Percentiles rank a stretch among this genome's conserved stretches.
These are phyloP conservation scores for Zelopaecilomyces penicillatus DNA, from an alignment of 2,329 filamentous ascomycete species.

Conservation along the genomic window DNA sequence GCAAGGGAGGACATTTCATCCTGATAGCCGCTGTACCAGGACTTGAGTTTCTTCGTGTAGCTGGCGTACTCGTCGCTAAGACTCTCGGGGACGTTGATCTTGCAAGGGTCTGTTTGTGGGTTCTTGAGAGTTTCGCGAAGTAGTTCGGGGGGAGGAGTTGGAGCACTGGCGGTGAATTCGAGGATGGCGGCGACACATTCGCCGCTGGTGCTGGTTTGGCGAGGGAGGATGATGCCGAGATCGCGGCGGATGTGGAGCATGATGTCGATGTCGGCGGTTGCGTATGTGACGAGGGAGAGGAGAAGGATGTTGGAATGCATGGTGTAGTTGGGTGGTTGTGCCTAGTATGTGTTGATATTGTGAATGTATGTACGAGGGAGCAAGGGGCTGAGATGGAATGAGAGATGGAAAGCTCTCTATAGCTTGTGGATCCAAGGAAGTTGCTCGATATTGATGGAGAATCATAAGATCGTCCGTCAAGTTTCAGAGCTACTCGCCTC, in stretches of 20 bases:
- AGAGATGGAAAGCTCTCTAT: too few species aligned
- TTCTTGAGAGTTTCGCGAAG: conserved; percentile 15
- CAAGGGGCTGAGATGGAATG: neutral
- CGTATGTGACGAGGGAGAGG: conserved; percentile 18
- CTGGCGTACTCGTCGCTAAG: conserved; percentile 22
- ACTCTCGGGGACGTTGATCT: conserved; percentile 21
- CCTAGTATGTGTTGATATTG: neutral
- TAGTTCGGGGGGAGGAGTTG: conserved; percentile 23
- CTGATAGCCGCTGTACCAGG: conserved; percentile 23
- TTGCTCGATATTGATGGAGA: too few species aligned
- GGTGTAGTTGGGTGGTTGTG: conserved; percentile 6
- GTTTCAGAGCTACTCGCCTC: too few species aligned
- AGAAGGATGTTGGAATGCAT: conserved; percentile 22
- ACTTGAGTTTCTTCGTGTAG: conserved; percentile 22
- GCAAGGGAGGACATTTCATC: conserved; percentile 18
- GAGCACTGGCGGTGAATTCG: conserved; percentile 17
- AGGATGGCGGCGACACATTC: conserved; percentile 17
- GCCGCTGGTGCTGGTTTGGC: conserved; percentile 14
- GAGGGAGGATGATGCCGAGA: conserved; percentile 14
- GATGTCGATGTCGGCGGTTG: conserved; percentile 18
- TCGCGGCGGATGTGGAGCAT: conserved; percentile 19
- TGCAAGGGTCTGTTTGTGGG: conserved; percentile 24
- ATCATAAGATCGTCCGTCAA: too few species aligned
- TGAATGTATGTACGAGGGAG: conserved; percentile 1
- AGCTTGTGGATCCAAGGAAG: too few species aligned